These are phyloP conservation scores for Cryptosporidium viatorum DNA, from an alignment of 169 alveolate species.

Conservation along the genomic window DNA sequence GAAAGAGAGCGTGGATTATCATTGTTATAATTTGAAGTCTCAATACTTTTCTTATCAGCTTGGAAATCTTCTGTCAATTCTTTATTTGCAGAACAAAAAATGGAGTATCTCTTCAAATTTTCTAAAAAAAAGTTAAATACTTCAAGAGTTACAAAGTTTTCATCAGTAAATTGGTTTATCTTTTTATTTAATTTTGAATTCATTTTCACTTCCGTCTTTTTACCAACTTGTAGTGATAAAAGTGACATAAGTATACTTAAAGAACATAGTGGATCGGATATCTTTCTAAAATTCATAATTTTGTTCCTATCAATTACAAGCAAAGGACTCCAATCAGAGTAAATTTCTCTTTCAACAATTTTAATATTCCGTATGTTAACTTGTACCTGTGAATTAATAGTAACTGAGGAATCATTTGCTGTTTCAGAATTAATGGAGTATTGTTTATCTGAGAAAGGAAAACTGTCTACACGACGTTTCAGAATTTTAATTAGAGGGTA, in stretches of 20 bases:
- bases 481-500: not conserved
- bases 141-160: not conserved
- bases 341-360: constrained; percentile 9
- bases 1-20: constrained; percentile 69
- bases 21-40: constrained; percentile 11
- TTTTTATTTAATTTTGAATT: not conserved
- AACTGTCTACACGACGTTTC: not conserved
- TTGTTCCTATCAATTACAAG: constrained; percentile 24
- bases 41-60: not conserved
- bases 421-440: not conserved
- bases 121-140: constrained; percentile 1
- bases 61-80: not conserved
- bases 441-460: constrained; percentile 30
- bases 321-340: constrained; percentile 67
- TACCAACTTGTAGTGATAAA: not conserved
- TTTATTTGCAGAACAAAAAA: constrained; percentile 16
- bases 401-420: not conserved
- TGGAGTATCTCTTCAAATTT: constrained; percentile 67
- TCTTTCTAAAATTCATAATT: constrained; percentile 32
- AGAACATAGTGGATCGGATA: constrained; percentile 55
- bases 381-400: not conserved
- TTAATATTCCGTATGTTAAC: not conserved
- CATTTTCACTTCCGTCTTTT: not conserved
- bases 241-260: constrained; percentile 41
- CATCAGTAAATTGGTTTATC: not conserved